Base-by-base conservation (phyloP, 148 eudicot genomes). In the Arctostaphylos glauca region DNA sequence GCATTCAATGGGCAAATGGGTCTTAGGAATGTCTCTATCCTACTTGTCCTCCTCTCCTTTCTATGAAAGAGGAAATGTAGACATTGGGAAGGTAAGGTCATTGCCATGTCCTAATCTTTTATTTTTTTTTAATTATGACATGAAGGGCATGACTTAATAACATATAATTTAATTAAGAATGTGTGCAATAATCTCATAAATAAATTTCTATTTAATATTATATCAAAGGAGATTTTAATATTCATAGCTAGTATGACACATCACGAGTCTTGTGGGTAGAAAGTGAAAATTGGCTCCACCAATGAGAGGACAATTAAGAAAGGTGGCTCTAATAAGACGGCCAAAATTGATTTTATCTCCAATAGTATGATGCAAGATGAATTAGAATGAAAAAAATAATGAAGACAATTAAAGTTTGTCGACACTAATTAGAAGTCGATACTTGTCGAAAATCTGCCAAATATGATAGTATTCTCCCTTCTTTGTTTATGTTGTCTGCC, bases 1-100 rank as follows among this genome's bases (percentile, higher is more conserved):
- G 25, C 4, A 25, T 66, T 23, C 10, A 44, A 23, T 47, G 48
- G 66, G 83, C 70, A 80, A 49, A 48, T 80, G 7, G 25, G 82
- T 44, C 52, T 68, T 46, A 75, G 21, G 10, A 74, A 23, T 55
- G 47, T 73, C 8, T 9, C 5, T n/a, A 73, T 19, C 25, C 47
- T n/a, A 52, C 5, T 47, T 7, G 80, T 81, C 71, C 80, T 81
- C 66, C 77, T 81, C 75, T 60, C 76, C 73, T 79, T 86, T 89
- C 84, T 60, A 76, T 78, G 84, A 84, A 84, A 87, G 91, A 85
- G 90, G 86, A 76, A 62, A 85, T 74, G 91, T 86, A 84, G 87
- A 84, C 79, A 74, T 90, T 79, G 25, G 82, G 79, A 78, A 81
- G 85, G 91, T 88, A 64, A 58, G 84, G 70, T 14, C 3, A 71